These are phyloP conservation scores for Jamesozyma hellenica DNA, from an alignment of 805 yeast species.

Conservation along the genomic window DNA sequence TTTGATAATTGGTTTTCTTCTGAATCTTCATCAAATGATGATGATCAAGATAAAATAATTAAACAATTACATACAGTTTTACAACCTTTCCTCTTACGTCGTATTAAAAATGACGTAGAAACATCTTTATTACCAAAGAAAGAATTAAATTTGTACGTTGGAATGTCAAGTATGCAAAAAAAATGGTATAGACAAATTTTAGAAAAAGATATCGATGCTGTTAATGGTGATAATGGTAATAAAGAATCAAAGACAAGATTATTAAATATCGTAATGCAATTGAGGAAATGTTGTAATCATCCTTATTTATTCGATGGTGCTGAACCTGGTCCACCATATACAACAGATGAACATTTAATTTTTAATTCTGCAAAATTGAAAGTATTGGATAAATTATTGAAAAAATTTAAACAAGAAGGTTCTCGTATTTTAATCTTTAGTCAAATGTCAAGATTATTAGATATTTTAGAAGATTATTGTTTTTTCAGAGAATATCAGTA, in stretches of 20 bases:
- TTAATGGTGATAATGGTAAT: constrained; percentile 66
- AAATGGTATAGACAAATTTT: constrained; percentile 68
- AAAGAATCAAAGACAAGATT: constrained; percentile 68
- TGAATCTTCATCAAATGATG: constrained; percentile 29
- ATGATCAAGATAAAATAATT: constrained; percentile 43
- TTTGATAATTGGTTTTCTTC: constrained; percentile 68
- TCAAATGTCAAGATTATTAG: constrained; percentile 76
- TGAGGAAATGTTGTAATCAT: constrained; percentile 77
- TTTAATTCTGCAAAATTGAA: constrained; percentile 64
- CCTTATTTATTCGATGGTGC: constrained; percentile 82
- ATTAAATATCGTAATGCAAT: constrained; percentile 73
- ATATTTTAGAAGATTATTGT: constrained; percentile 72
- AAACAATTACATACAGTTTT: constrained; percentile 66
- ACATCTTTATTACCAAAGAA: constrained; percentile 65
- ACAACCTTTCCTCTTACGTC: constrained; percentile 63
- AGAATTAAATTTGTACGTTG: constrained; percentile 65
- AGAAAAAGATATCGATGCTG: constrained; percentile 77
- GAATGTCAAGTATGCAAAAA: constrained; percentile 68
- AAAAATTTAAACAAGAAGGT: constrained; percentile 55
- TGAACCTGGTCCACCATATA: constrained; percentile 82
- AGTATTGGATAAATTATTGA: constrained; percentile 57
- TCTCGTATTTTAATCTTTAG: constrained; percentile 71
- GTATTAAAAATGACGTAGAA: constrained; percentile 73
- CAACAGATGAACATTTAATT: constrained; percentile 75
- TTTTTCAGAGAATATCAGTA: constrained; percentile 56